Percentiles rank a stretch among this genome's conserved stretches.
Conservation (phyloP, 192 early-diverging fungal genomes). For the Radiomyces spectabilis region DNA sequence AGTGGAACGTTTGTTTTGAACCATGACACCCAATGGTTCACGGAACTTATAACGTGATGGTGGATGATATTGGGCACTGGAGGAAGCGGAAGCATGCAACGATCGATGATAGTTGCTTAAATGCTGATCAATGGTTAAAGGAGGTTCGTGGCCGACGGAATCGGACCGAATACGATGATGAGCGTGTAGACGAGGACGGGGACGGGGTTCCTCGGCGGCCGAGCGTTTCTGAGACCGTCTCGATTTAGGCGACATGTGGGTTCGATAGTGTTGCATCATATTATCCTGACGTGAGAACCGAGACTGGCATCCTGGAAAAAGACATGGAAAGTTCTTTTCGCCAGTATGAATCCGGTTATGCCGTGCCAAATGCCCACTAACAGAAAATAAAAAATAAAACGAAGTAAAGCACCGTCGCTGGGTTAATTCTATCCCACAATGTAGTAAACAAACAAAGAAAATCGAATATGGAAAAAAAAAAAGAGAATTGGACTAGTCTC, state of each 20-base stretch:
- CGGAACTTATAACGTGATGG: too few species aligned
- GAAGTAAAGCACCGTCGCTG: background rate
- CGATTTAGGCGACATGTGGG: constrained; percentile 66
- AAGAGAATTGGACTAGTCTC: too few species aligned
- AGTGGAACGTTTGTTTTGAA: too few species aligned
- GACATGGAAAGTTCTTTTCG: constrained; percentile 71
- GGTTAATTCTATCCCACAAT: background rate
- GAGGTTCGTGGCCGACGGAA: constrained; percentile 16
- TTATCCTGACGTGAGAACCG: constrained; percentile 79
- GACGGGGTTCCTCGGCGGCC: constrained; percentile 5
- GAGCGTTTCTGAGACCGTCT: constrained; percentile 35
- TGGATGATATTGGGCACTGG: too few species aligned
- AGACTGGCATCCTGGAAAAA: constrained; percentile 59
- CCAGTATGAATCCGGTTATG: constrained; percentile 80
- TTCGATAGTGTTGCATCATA: constrained; percentile 84
- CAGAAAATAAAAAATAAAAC: background rate
- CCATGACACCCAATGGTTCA: too few species aligned
- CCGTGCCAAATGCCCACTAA: constrained; percentile 70
- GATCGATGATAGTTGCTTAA: constrained; percentile 21
- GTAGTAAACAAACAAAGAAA: too few species aligned
- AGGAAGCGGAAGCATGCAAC: too few species aligned
- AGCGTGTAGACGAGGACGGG: constrained; percentile 21
- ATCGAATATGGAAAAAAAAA: too few species aligned
- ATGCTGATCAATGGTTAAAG: constrained; percentile 31
- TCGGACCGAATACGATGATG: constrained; percentile 26